phyloP scores from a whole-genome alignment of 2,329 filamentous ascomycete genomes.

The Fusarium illudens region DNA sequence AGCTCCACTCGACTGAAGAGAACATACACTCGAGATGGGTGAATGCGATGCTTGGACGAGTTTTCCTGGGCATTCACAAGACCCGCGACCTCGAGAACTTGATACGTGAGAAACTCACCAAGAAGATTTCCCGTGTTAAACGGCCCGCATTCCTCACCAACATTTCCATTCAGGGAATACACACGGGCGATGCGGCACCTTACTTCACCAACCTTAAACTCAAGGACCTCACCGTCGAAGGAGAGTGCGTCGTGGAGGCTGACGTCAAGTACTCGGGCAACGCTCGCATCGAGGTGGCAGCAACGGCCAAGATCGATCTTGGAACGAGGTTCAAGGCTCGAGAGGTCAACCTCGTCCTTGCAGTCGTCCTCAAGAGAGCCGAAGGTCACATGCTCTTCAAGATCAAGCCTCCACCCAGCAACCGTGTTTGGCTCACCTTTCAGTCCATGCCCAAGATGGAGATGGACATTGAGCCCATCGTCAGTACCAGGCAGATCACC shows the following conservation, averaged over 20 bases:
- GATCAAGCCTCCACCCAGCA: slow-evolving; percentile 94
- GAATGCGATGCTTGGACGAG: slow-evolving; percentile 86
- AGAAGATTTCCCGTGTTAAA: slow-evolving; percentile 94
- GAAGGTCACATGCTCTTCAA: slow-evolving; percentile 86
- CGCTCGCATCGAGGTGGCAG: slow-evolving; percentile 87
- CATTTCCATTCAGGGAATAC: slow-evolving; percentile 82
- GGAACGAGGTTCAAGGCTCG: slow-evolving; percentile 87
- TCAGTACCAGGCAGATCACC: slow-evolving; percentile 94
- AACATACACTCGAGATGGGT: slow-evolving; percentile 91
- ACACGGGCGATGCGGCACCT: slow-evolving; percentile 86
- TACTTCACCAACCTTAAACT: slow-evolving; percentile 89
- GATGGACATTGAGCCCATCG: slow-evolving; percentile 92
- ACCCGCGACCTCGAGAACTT: slow-evolving; percentile 82
- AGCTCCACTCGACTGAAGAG: slow-evolving; percentile 89
- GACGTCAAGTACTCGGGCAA: slow-evolving; percentile 91
- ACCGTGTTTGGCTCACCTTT: slow-evolving; percentile 95
- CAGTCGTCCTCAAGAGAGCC: slow-evolving; percentile 83
- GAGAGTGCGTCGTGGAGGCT: slow-evolving; percentile 85
- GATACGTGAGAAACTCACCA: slow-evolving; percentile 86
- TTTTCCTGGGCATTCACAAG: slow-evolving; percentile 89
- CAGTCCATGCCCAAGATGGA: slow-evolving; percentile 94
- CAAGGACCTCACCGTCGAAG: slow-evolving; percentile 89
- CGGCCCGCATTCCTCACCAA: slow-evolving; percentile 89
- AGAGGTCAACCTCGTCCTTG: slow-evolving; percentile 88
- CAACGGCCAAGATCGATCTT: slow-evolving; percentile 91